phyloP scores from a whole-genome alignment of 768 basidiomycete species.

The Tephrocybe rancida region DNA sequence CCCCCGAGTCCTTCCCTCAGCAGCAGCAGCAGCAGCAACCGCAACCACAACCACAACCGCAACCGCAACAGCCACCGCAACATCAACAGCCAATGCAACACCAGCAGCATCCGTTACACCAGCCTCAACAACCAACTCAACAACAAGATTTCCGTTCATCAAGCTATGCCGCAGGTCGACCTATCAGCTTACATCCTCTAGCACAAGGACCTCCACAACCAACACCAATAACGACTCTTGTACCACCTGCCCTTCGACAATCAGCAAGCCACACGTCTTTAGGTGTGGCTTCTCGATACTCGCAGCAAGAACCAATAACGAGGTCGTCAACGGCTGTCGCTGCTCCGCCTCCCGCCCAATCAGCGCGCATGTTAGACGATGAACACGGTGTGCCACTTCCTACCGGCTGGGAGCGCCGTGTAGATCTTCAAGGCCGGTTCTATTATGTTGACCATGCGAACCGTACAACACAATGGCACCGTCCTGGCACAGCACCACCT shows the following conservation, averaged over 20 bases:
- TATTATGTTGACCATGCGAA: conserved; percentile 91
- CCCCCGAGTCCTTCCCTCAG: conserved; percentile 5
- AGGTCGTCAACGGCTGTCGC: conserved; percentile 16
- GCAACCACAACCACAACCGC: not conserved
- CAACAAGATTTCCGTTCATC: conserved; percentile 13
- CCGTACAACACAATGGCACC: conserved; percentile 81
- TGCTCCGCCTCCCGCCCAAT: conserved; percentile 5
- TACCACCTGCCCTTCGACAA: conserved; percentile 23
- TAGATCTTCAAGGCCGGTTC: conserved; percentile 67
- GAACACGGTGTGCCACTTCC: conserved; percentile 70
- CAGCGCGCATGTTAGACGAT: conserved; percentile 45
- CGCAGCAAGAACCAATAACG: conserved; percentile 19
- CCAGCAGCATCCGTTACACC: conserved; percentile 2
- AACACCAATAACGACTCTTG: conserved; percentile 7
- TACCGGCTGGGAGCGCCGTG: conserved; percentile 81
- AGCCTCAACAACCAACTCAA: conserved; percentile 2
- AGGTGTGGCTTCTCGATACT: conserved; percentile 20
- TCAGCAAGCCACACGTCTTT: conserved; percentile 28
- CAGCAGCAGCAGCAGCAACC: not conserved
- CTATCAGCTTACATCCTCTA: conserved; percentile 13
- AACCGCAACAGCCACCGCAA: not conserved
- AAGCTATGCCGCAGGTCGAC: conserved; percentile 6
- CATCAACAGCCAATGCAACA: not conserved
- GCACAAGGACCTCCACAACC: conserved; percentile 13
- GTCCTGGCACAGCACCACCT: conserved; percentile 37